A percentile compares a stretch with the other conserved stretches of the same genome.
These are phyloP conservation scores for Crithidia thermophila DNA, from an alignment of 208 protist genomes.

Conservation along the genomic window DNA sequence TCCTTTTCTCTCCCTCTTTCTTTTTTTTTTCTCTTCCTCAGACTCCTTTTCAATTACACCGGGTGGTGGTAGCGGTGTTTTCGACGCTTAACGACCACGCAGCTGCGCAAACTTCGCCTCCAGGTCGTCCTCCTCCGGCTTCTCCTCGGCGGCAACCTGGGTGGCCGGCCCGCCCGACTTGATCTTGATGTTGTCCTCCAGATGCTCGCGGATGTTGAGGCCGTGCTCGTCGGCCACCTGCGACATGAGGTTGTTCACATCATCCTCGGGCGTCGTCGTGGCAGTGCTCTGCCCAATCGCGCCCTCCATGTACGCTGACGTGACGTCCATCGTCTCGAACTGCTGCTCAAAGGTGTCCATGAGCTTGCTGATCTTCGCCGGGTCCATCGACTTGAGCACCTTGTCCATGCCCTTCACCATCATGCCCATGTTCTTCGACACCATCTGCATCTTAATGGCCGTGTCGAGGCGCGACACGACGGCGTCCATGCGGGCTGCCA, in stretches of 20 bases:
- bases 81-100: constrained; percentile 44
- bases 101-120: constrained; percentile 74
- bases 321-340: constrained; percentile 97
- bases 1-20: not conserved
- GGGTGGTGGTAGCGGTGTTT: not conserved
- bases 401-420: constrained; percentile 97
- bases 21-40: not conserved
- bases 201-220: constrained; percentile 83
- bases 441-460: constrained; percentile 94
- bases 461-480: constrained; percentile 95
- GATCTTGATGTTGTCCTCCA: constrained; percentile 65
- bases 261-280: constrained; percentile 90
- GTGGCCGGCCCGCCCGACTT: constrained; percentile 27
- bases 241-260: constrained; percentile 92
- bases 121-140: constrained; percentile 51
- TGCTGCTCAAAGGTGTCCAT: constrained; percentile 99
- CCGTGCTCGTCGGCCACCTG: constrained; percentile 96
- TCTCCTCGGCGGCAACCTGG: constrained; percentile 22
- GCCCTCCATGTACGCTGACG: constrained; percentile 92
- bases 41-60: not conserved
- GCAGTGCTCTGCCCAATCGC: constrained; percentile 93
- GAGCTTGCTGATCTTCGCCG: constrained; percentile 85
- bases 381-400: constrained; percentile 94
- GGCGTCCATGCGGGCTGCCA: constrained; percentile 96
- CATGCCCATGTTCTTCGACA: constrained; percentile 94